Conservation (phyloP, 805 yeast genomes). For the Yarrowia bubula region DNA sequence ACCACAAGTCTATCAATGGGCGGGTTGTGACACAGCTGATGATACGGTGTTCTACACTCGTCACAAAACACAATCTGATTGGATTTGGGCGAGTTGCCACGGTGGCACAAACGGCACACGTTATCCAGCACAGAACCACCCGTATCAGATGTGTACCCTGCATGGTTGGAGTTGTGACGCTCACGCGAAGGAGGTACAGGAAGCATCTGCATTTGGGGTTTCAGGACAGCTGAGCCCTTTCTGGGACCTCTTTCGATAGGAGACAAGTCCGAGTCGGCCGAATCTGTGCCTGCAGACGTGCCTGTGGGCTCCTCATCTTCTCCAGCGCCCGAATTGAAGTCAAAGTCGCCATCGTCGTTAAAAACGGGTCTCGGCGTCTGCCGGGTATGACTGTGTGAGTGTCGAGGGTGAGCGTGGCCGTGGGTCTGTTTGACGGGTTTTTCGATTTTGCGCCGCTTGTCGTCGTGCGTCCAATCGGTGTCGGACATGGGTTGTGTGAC, state of each 20-base stretch:
- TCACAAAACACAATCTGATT: conserved; percentile 44
- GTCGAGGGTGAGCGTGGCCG: conserved; percentile 26
- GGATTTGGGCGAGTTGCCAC: conserved; percentile 41
- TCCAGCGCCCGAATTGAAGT: conserved; percentile 13
- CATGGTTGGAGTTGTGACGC: conserved; percentile 20
- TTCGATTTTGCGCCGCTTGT: conserved; percentile 19
- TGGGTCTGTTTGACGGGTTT: conserved; percentile 24
- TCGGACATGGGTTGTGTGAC: conserved; percentile 9
- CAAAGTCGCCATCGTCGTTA: conserved; percentile 25
- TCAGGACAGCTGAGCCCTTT: conserved; percentile 2
- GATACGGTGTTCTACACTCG: conserved; percentile 44
- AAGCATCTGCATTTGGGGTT: conserved; percentile 12
- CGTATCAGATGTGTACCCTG: conserved; percentile 20
- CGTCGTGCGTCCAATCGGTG: conserved; percentile 24
- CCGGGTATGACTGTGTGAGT: conserved; percentile 11
- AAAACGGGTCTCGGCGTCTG: conserved; percentile 21
- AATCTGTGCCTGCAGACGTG: conserved; percentile 15
- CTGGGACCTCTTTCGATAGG: conserved; percentile 14
- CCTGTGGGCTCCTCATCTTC: conserved; percentile 24
- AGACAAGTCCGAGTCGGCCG: conserved; percentile 10
- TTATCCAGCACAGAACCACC: conserved; percentile 25
- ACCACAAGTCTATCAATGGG: conserved; percentile 42
- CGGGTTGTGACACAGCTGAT: conserved; percentile 44
- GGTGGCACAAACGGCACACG: conserved; percentile 42
- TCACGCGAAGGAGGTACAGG: background rate